Evolutionary conservation across 345 rosid species (phyloP).

Genomic region (Salix brachista): DNA sequence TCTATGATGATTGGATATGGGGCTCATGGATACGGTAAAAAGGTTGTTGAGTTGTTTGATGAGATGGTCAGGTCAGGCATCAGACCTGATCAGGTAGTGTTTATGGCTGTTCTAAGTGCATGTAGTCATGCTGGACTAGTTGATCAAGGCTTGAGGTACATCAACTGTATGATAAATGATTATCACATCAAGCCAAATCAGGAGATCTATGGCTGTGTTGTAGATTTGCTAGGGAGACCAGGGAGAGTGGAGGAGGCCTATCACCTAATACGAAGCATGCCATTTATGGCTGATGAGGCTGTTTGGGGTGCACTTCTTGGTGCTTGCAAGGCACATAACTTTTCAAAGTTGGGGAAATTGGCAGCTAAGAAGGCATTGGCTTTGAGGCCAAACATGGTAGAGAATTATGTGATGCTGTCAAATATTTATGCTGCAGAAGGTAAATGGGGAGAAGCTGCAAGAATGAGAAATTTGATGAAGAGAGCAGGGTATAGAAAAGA

Average conservation of each 20-base stretch:
- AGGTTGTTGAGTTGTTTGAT: conserved; percentile 67
- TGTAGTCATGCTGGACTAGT: conserved; percentile 88
- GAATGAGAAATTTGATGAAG: conserved; percentile 59
- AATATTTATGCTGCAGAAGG: conserved; percentile 79
- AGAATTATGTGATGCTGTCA: conserved; percentile 66
- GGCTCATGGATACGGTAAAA: conserved; percentile 67
- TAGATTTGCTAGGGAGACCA: conserved; percentile 84
- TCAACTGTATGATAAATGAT: conserved; percentile 45
- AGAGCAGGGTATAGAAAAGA: conserved; percentile 62
- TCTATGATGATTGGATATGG: conserved; percentile 96
- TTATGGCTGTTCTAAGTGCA: conserved; percentile 81
- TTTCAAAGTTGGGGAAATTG: conserved; percentile 48
- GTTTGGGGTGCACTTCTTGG: conserved; percentile 82
- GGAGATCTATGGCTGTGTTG: conserved; percentile 76
- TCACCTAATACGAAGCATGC: conserved; percentile 62
- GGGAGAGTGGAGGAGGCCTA: conserved; percentile 85
- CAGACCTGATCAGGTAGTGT: conserved; percentile 71
- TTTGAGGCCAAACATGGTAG: conserved; percentile 56
- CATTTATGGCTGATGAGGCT: conserved; percentile 68
- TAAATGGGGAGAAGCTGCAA: conserved; percentile 64
- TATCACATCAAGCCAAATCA: conserved; percentile 47
- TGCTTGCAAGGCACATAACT: conserved; percentile 69
- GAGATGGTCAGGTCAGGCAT: conserved; percentile 69
- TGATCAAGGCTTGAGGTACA: conserved; percentile 74
- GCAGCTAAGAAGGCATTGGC: conserved; percentile 63